A percentile compares a stretch with the other conserved stretches of the same genome.
phyloP scores from a whole-genome alignment of 768 basidiomycete species.

The Naganishia kalamii region DNA sequence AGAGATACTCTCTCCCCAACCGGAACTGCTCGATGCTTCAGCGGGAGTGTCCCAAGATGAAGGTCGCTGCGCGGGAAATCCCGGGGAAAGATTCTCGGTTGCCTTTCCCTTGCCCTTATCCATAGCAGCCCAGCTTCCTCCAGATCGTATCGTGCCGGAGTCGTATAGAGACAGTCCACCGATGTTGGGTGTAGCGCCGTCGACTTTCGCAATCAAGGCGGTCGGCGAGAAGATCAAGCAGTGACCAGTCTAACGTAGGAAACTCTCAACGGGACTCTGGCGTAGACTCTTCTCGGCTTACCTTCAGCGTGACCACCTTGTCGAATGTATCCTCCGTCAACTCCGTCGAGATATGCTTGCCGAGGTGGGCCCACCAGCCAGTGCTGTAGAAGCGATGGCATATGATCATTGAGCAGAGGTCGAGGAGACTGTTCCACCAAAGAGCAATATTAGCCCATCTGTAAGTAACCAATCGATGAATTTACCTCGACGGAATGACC shows the following conservation, averaged over 20 bases:
- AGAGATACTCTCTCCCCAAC: not conserved
- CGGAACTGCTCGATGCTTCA: not conserved
- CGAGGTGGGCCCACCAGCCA: conserved; percentile 19
- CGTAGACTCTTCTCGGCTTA: not conserved
- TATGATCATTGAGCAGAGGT: conserved; percentile 21
- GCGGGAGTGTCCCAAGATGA: not conserved
- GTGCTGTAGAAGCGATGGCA: conserved; percentile 24
- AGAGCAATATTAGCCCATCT: not conserved
- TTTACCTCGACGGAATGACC: conserved; percentile 19
- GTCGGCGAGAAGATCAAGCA: conserved; percentile 22
- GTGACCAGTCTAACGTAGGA: conserved; percentile 7
- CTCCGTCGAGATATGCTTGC: conserved; percentile 14
- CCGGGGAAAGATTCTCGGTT: not conserved
- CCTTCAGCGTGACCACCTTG: conserved; percentile 21
- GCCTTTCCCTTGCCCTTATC: not conserved
- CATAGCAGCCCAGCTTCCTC: not conserved
- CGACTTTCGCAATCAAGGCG: conserved; percentile 11
- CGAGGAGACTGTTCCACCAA: not conserved
- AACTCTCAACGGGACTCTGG: not conserved
- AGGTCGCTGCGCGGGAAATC: not conserved
- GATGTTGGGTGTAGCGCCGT: not conserved
- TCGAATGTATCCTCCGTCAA: conserved; percentile 20
- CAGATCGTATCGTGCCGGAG: not conserved
- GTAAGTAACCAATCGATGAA: not conserved
- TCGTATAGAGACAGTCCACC: not conserved